phyloP scores from a whole-genome alignment of 2,329 filamentous ascomycete genomes.

The Calonectria multiphialidica region DNA sequence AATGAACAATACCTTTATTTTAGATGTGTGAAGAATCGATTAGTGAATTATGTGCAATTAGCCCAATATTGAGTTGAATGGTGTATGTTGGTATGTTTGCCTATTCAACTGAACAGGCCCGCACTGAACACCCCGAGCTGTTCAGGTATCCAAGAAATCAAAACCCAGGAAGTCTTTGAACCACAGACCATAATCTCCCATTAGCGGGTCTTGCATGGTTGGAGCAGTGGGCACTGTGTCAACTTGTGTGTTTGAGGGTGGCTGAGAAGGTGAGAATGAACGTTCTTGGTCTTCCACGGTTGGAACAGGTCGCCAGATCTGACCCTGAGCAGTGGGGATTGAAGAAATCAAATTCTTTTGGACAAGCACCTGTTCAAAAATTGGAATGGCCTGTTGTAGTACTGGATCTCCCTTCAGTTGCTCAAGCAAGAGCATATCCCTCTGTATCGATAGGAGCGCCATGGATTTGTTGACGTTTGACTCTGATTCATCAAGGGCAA shows the following conservation, averaged over 20 bases:
- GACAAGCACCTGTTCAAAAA: conserved; percentile 5
- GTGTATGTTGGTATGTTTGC: not conserved
- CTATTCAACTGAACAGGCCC: not conserved
- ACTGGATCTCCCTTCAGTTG: conserved; percentile 9
- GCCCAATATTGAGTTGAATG: not conserved
- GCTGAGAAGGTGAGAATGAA: not conserved
- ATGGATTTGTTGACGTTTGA: conserved; percentile 9
- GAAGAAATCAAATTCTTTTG: conserved; percentile 12
- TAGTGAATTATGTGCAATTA: not conserved
- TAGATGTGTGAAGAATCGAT: not conserved
- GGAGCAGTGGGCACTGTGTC: not conserved
- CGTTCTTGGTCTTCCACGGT: not conserved
- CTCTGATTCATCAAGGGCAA: conserved; percentile 14
- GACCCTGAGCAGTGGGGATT: not conserved
- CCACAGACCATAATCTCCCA: conserved; percentile 11
- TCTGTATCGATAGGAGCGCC: conserved; percentile 6
- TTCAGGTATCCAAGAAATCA: conserved; percentile 15
- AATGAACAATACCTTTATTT: not conserved
- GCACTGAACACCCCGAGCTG: not conserved
- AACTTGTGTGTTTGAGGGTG: not conserved
- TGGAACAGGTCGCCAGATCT: not conserved
- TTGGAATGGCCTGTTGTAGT: conserved; percentile 11
- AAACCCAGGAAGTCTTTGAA: conserved; percentile 18
- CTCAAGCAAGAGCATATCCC: not conserved
- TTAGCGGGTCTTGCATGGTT: not conserved